These are phyloP conservation scores for Colletotrichum zoysiae DNA, from an alignment of 2,329 filamentous ascomycete genomes.

Conservation along the genomic window DNA sequence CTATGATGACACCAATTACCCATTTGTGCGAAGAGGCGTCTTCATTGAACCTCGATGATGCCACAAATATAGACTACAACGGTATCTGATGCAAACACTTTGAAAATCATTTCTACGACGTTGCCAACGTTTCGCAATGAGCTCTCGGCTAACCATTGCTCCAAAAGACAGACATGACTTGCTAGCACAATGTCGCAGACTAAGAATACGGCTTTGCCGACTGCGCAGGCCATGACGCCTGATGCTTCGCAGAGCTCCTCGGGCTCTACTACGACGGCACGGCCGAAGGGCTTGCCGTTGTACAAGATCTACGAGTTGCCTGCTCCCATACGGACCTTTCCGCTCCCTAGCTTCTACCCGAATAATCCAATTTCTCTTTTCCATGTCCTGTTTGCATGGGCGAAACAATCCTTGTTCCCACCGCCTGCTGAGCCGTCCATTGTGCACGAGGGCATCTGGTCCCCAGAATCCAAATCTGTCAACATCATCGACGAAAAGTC, in stretches of 20 bases:
- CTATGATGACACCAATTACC: conserved; percentile 71
- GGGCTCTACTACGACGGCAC: conserved; percentile 43
- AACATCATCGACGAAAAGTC: conserved; percentile 83
- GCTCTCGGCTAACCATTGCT: conserved; percentile 40
- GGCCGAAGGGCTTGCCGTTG: conserved; percentile 58
- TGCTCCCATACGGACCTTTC: conserved; percentile 83
- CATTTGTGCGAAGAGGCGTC: conserved; percentile 69
- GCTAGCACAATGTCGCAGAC: conserved; percentile 58
- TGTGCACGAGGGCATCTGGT: conserved; percentile 82
- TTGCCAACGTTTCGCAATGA: background rate
- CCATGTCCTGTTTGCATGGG: conserved; percentile 81
- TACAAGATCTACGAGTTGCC: conserved; percentile 86
- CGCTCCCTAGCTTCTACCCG: conserved; percentile 88
- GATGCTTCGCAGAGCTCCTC: conserved; percentile 41
- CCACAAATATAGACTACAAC: conserved; percentile 91
- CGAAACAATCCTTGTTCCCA: conserved; percentile 78
- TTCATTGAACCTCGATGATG: conserved; percentile 71
- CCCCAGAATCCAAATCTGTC: conserved; percentile 83
- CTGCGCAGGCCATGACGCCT: conserved; percentile 30
- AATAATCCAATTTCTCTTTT: conserved; percentile 92
- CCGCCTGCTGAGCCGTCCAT: conserved; percentile 73
- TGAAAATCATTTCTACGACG: conserved; percentile 36
- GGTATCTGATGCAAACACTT: conserved; percentile 81
- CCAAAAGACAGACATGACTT: conserved; percentile 62
- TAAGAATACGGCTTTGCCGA: conserved; percentile 39